Base-by-base conservation (phyloP, 371 early-diverging fungal species). In the Actinomucor elegans region DNA sequence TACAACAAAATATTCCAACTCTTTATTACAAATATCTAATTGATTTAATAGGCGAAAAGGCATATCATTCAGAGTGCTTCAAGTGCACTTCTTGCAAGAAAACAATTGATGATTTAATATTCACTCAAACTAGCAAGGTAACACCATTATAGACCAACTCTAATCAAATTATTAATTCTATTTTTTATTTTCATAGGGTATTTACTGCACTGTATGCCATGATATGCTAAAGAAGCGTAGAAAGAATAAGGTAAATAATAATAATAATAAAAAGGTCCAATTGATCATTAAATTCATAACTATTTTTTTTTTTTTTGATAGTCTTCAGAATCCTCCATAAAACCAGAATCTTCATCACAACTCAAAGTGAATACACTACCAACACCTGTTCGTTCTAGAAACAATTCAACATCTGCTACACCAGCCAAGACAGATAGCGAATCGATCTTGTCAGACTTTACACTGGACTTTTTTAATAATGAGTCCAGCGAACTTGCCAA, bases 61-160 rank as follows among this genome's bases (percentile, higher is more conserved):
- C 92, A 6, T 93, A 90, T 66, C 94, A 93, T 55, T 80, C 85
- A 4, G 84, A 79, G 31, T 94, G 93, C 59, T 94, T 94, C 64
- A 73, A 86, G 12, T 94, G 92, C 59, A 68, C 76, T 7, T 81
- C 81, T 49, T 92, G 91, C 61, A 69, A 80, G 38, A 66, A 82
- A 41, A 81, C 77, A 47, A 90, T 90, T 47, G 84, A 84, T 27
- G 89, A 90, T 57, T 74, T 89, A 45, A 82, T 88, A n/a, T 92
- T 86, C 71, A 89, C 90, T 45, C 88, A 90, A 71, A 91, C 91
- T 32, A 83, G 78, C 59, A 85, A 81, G 71, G 84, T 40, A 20
- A 32, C 17, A 45, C 7, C n/a, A 18, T 15, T n/a, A 42, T 42
- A 27, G 42, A 27, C 23, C 42, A 24, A 26, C 24, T 15, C 1